Conservation (phyloP, 1,139 yeast species). For the Nakaseomyces kungkrabaensis region DNA sequence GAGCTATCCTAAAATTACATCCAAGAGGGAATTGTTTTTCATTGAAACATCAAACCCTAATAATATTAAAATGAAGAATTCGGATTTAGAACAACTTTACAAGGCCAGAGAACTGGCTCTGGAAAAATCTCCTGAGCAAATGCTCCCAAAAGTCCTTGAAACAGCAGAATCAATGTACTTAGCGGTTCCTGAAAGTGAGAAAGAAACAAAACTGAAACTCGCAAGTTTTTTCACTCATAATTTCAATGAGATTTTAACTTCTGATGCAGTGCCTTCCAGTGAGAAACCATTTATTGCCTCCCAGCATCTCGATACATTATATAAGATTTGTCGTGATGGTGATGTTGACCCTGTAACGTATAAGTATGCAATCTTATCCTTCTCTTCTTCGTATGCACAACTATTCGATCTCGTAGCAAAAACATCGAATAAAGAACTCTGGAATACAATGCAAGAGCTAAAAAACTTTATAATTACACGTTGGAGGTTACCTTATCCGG, state of each 20-base stretch:
- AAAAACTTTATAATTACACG: conserved; percentile 27
- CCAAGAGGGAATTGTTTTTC: no score
- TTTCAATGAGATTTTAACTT: conserved; percentile 20
- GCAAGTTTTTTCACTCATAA: conserved; percentile 19
- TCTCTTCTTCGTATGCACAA: conserved; percentile 29
- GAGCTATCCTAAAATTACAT: no score
- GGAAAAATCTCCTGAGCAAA: conserved; percentile 32
- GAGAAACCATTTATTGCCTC: conserved; percentile 28
- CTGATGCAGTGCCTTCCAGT: conserved; percentile 15
- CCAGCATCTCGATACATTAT: conserved; percentile 19
- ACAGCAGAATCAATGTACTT: conserved; percentile 39
- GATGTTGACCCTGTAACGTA: conserved; percentile 26
- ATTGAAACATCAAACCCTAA: no score
- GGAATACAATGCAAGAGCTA: conserved; percentile 27
- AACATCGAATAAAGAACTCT: conserved; percentile 29
- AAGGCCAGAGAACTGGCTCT: conserved; percentile 45
- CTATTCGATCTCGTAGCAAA: conserved; percentile 33
- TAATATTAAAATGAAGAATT: neutral
- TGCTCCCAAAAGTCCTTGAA: conserved; percentile 45
- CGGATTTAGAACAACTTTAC: conserved; percentile 33
- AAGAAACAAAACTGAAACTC: conserved; percentile 22
- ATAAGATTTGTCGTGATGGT: conserved; percentile 15
- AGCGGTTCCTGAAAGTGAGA: conserved; percentile 6
- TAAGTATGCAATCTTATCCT: conserved; percentile 27
- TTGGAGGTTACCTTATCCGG: conserved; percentile 30